Evolutionary conservation across 139 green algal genomes (phyloP), one percentile per base, ranked within the genome.

Genomic region (Chlamydomonas eustigma): DNA sequence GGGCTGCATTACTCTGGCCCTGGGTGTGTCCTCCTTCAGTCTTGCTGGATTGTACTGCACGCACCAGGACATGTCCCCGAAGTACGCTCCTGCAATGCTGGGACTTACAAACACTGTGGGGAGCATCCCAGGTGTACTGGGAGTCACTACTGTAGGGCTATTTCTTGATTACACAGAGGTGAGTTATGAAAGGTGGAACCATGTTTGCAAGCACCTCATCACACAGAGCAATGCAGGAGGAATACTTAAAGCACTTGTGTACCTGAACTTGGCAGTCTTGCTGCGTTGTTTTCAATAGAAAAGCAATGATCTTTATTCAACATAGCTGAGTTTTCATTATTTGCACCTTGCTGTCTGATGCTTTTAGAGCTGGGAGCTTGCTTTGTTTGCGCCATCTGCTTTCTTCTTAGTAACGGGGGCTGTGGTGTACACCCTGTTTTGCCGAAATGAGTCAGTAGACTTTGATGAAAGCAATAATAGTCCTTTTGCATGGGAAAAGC

Each of bases 41-140:
- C 83, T 97, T 50, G 88, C 91, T 31, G 94, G 95, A 0, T 87
- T 99, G 50, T 99, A 97, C 90, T 98, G 92, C 86, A 98, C 94
- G 52, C 95, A 99, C 80, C 90, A 94, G 36, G 95, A 98, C 87
- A 85, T 98, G 74, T 94, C 85, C 0, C 91, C 91, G 18, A 92
- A 92, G 51, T 97, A 98, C 80, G 90, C 93, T 1, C 81, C 86
- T 32, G 80, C 97, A 1, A 87, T 99, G 79, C 88, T 99, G 75
- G 94, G 92, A 35, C 82, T 98, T 18, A 98, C 93, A 52, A 98
- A 98, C 86, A 97, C 92, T 8, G 76, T 81, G 2, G 95, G 91
- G 32, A 88, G 91, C 2, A 64, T 98, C 28, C 95, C 95, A 0
- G 95, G 95, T 44, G 92, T 98, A 69, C 74, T 98, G 28, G 94